Evolutionary conservation across 2,329 filamentous ascomycete genomes (phyloP).

Genomic region (Colletotrichum tropicicola): DNA sequence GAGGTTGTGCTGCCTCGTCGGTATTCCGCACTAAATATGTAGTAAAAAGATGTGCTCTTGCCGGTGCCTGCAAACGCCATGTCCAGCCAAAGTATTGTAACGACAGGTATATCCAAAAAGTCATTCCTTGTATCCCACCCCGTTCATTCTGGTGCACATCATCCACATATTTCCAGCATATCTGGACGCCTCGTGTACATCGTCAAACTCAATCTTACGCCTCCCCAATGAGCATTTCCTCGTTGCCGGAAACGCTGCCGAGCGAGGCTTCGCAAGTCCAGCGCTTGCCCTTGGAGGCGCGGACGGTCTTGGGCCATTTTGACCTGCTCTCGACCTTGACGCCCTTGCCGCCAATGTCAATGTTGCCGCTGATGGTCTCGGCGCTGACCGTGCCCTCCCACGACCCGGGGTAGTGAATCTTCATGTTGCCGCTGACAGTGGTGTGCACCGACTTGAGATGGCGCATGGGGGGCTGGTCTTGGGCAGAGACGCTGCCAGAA

Average conservation of each 20-base stretch:
- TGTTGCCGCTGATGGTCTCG: conserved; percentile 48
- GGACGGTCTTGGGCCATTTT: conserved; percentile 45
- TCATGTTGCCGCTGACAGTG: conserved; percentile 53
- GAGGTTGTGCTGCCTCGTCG: not conserved
- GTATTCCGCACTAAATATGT: not conserved
- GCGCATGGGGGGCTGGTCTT: conserved; percentile 37
- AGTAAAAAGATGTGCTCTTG: too few species aligned
- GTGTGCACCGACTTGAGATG: conserved; percentile 51
- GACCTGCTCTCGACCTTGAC: conserved; percentile 46
- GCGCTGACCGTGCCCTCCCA: conserved; percentile 59
- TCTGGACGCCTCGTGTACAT: too few species aligned
- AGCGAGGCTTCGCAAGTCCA: not conserved
- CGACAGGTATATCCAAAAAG: conserved; percentile 13
- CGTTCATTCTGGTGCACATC: too few species aligned
- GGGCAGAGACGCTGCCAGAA: not conserved
- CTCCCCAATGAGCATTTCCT: not conserved
- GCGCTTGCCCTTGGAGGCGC: conserved; percentile 37
- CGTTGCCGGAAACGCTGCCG: conserved; percentile 2
- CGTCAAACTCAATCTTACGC: too few species aligned
- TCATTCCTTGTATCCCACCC: not conserved
- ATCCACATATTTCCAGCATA: conserved; percentile 19
- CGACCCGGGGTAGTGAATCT: conserved; percentile 53
- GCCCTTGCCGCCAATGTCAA: conserved; percentile 51
- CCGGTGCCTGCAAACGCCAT: not conserved
- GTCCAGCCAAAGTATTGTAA: not conserved